A percentile compares a stretch with the other conserved stretches of the same genome.
Conservation (phyloP, 495 filamentous ascomycete genomes). For the Monascus purpureus region DNA sequence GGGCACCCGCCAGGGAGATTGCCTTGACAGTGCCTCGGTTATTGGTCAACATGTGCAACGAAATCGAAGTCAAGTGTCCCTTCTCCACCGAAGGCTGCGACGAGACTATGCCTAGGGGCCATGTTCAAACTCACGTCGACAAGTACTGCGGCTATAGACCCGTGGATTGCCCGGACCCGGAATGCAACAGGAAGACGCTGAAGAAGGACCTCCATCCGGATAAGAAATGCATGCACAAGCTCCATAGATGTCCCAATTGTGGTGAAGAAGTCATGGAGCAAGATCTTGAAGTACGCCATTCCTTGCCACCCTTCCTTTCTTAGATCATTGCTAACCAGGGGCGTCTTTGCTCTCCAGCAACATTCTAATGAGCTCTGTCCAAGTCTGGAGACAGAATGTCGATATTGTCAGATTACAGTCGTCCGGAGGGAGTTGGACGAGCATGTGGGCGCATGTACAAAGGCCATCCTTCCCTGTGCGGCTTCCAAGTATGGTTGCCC, state of each 20-base stretch:
- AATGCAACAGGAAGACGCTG: conserved; percentile 36
- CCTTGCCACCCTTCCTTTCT: not conserved
- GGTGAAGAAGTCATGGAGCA: conserved; percentile 38
- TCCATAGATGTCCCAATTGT: conserved; percentile 40
- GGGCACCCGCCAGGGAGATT: conserved; percentile 21
- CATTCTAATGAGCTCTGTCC: conserved; percentile 39
- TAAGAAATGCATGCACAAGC: conserved; percentile 40
- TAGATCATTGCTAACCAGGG: conserved; percentile 1
- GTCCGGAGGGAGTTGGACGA: conserved; percentile 31
- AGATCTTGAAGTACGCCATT: conserved; percentile 38
- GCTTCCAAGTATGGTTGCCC: conserved; percentile 45
- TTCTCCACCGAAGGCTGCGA: conserved; percentile 47
- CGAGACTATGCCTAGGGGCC: conserved; percentile 45
- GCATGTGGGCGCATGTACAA: conserved; percentile 39
- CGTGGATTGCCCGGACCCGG: conserved; percentile 44
- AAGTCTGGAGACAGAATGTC: conserved; percentile 33
- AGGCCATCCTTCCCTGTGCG: conserved; percentile 37
- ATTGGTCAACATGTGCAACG: conserved; percentile 57
- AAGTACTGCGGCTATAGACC: conserved; percentile 57
- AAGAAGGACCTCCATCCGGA: conserved; percentile 29
- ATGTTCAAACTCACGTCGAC: conserved; percentile 59
- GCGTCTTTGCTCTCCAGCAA: conserved; percentile 12
- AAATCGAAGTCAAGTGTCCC: conserved; percentile 60
- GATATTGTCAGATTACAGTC: conserved; percentile 36
- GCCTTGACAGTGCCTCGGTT: conserved; percentile 36